phyloP scores from a whole-genome alignment of 495 filamentous ascomycete genomes.

The Lentithecium fluviatile region DNA sequence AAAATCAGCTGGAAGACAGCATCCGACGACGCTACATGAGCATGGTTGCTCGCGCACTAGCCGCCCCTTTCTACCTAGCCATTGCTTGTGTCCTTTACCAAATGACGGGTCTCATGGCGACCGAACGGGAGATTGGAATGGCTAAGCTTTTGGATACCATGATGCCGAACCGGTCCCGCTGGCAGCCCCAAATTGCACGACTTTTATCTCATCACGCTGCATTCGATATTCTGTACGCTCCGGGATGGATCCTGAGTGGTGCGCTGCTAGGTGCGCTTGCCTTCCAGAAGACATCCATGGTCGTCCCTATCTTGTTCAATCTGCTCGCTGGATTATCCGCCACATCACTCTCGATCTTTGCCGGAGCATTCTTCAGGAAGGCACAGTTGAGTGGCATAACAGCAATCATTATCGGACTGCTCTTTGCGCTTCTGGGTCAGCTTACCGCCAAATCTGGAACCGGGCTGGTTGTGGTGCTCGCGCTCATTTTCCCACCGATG shows the following conservation, averaged over 20 bases:
- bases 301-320: constrained; percentile 45
- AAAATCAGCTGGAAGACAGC: constrained; percentile 59
- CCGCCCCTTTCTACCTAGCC: constrained; percentile 69
- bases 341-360: constrained; percentile 45
- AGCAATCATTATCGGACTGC: constrained; percentile 44
- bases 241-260: constrained; percentile 46
- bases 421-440: constrained; percentile 47
- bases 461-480: constrained; percentile 34
- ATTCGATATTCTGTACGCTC: constrained; percentile 49
- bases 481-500: constrained; percentile 43
- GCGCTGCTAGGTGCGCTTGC: constrained; percentile 42
- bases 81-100: constrained; percentile 74
- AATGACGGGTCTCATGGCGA: constrained; percentile 45
- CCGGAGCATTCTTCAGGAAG: constrained; percentile 48
- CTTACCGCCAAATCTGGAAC: constrained; percentile 41
- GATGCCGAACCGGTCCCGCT: constrained; percentile 42
- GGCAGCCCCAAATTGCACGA: constrained; percentile 43
- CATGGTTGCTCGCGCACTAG: constrained; percentile 64
- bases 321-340: constrained; percentile 45
- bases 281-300: constrained; percentile 43
- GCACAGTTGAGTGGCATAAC: constrained; percentile 51
- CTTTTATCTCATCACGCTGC: constrained; percentile 42
- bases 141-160: constrained; percentile 46
- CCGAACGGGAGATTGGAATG: constrained; percentile 45
- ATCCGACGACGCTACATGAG: constrained; percentile 67